A percentile compares a stretch with the other conserved stretches of the same genome.
phyloP scores from a whole-genome alignment of 805 yeast genomes.

The Pichia insulana region DNA sequence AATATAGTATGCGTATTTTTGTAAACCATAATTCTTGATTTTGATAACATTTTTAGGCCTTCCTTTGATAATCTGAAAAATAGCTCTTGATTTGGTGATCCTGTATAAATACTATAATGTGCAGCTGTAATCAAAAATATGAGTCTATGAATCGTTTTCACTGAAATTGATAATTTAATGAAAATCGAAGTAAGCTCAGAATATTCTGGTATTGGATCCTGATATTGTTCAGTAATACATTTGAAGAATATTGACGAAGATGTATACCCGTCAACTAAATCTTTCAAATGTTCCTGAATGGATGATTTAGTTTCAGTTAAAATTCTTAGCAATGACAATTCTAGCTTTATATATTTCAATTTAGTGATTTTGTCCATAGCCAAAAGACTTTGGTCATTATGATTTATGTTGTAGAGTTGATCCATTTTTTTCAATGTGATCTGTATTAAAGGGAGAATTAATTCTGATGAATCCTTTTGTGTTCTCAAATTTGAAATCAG shows the following conservation, averaged over 20 bases:
- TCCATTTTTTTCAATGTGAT: no score
- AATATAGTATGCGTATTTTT: conserved; percentile 7
- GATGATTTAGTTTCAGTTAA: background rate
- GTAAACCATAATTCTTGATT: conserved; percentile 9
- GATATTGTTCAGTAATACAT: background rate
- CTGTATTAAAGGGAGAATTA: no score
- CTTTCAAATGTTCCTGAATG: background rate
- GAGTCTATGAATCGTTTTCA: conserved; percentile 13
- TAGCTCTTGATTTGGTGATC: conserved; percentile 2
- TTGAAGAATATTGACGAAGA: background rate
- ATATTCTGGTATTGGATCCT: background rate
- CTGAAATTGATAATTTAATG: conserved; percentile 9
- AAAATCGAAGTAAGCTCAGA: conserved; percentile 2
- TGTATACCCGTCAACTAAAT: background rate
- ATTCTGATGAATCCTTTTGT: no score
- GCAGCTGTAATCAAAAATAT: conserved; percentile 10
- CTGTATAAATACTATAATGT: conserved; percentile 7
- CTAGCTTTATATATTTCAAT: background rate
- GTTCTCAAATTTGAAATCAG: no score
- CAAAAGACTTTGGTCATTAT: no score
- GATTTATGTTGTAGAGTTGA: no score
- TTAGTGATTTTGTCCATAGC: background rate
- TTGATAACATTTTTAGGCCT: conserved; percentile 11
- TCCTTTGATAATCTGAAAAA: conserved; percentile 6
- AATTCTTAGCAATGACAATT: background rate